These are phyloP conservation scores for Thielaviopsis cerberus DNA, from an alignment of 2,329 filamentous ascomycete species.

Conservation along the genomic window DNA sequence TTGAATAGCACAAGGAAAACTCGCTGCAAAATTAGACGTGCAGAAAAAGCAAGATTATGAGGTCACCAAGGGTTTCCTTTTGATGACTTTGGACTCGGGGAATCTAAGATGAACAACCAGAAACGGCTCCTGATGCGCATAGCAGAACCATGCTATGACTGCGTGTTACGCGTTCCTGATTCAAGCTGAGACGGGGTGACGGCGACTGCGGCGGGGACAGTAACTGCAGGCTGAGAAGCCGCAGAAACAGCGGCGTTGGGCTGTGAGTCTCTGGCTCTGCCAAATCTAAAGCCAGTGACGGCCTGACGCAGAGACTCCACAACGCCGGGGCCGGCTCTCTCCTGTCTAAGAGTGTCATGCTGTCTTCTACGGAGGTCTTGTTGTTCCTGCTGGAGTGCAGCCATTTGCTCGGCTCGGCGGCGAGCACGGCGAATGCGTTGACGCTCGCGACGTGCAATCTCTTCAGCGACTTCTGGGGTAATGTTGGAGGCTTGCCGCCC, in stretches of 20 bases:
- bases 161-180: slow-evolving; percentile 18
- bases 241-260: neutral
- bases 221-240: neutral
- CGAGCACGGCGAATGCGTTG: slow-evolving; percentile 7
- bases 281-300: neutral
- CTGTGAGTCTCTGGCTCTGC: neutral
- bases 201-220: slow-evolving; percentile 14
- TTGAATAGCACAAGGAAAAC: neutral
- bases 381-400: slow-evolving; percentile 5
- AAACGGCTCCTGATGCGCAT: neutral
- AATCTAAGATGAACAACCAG: neutral
- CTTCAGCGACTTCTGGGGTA: slow-evolving; percentile 13
- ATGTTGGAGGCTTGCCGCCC: slow-evolving; percentile 19
- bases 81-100: neutral
- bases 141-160: neutral
- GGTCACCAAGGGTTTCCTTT: no score
- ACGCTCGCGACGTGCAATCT: slow-evolving; percentile 3
- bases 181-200: slow-evolving; percentile 30
- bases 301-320: slow-evolving; percentile 4
- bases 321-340: neutral
- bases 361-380: slow-evolving; percentile 4
- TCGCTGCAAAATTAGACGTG: neutral
- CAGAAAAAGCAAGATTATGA: neutral
- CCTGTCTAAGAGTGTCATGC: neutral
- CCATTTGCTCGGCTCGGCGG: slow-evolving; percentile 4